Base-by-base conservation (phyloP, 495 filamentous ascomycete species). In the Podospora australis region DNA sequence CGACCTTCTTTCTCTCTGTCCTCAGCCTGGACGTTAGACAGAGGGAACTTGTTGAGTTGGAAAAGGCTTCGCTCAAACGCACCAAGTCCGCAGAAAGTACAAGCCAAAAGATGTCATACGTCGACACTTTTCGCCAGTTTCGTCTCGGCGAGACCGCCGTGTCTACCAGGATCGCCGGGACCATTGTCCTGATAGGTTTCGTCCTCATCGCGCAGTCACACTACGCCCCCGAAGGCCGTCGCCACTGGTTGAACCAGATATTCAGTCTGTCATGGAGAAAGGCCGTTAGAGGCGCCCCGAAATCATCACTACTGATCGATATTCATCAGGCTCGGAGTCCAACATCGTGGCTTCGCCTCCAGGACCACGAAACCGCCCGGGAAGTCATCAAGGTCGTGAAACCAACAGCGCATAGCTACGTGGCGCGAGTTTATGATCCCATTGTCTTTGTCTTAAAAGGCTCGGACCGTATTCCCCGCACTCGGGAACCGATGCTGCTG, bases 1-100 rank as follows among this genome's bases (percentile, higher is more conserved):
- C 84, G 13, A 87, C 83, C 3, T 87, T 85, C 64, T 86, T 88
- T 56, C 70, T 85, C 14, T 74, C 83, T 4, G 82, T 88, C 29
- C 70, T 88, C 17, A 87, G 82, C 54, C 79, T 88, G 46, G 84
- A 88, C 49, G 80, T 88, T 17, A 77, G 78, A 3, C 75, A 85
- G 51, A 74, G 81, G 40, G 84, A 87, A 67, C 71, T 88, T 0
- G 66, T 65, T 23, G 71, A 74, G 43, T 57, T 76, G 14, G 72
- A 71, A 17, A 76, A 69, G 48, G 66, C 66, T 6, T 68, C 70
- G 1, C 52, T 67, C 11, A 64, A 57, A n/a, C 51, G 59, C 17
- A 58, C 55, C 23, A 69, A 60, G 20, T 50, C 52, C n/a, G 20
- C 56, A 4, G 35, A 46, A 1, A 50, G 50, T 0, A 24, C 23